These are phyloP conservation scores for Rhodotorula sp. DNA, from an alignment of 1,284 basidiomycete species.

Conservation along the genomic window DNA sequence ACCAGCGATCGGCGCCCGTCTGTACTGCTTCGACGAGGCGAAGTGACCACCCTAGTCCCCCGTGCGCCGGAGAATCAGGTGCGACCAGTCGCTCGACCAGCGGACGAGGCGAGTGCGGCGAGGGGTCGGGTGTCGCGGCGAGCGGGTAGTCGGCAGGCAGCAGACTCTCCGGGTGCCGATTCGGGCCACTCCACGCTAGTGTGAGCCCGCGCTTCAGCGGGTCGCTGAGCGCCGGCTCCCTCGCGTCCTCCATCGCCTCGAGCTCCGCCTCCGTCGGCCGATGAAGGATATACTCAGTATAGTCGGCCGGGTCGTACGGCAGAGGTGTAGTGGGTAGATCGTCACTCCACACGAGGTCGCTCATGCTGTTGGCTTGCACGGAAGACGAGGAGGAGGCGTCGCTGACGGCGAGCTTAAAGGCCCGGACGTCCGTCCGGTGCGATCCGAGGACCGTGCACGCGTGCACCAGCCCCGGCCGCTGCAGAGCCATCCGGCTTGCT, in stretches of 20 bases:
- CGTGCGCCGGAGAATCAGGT: not conserved
- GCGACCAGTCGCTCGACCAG: not conserved
- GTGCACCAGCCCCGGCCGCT: too few species aligned
- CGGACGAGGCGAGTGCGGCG: conserved; percentile 11
- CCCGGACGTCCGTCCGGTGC: too few species aligned
- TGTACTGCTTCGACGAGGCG: conserved; percentile 7
- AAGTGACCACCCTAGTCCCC: not conserved
- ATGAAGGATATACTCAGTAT: not conserved
- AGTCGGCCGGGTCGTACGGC: not conserved
- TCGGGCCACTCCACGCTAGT: conserved; percentile 1
- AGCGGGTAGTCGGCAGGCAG: conserved; percentile 4
- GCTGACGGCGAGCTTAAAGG: too few species aligned
- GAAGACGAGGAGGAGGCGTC: too few species aligned
- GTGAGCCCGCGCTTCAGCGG: not conserved
- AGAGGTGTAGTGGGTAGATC: too few species aligned
- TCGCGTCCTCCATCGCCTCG: not conserved
- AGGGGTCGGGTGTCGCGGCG: not conserved
- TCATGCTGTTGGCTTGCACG: too few species aligned
- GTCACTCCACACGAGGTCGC: too few species aligned
- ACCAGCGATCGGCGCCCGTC: not conserved
- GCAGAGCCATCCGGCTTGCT: too few species aligned
- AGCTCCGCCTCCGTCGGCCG: too few species aligned
- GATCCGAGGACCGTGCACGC: too few species aligned
- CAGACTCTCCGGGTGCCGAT: not conserved
- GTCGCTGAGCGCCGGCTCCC: not conserved